Evolutionary conservation across 345 rosid species (phyloP), one percentile per base, ranked within the genome.

Genomic region (Pugionium cornutum): DNA sequence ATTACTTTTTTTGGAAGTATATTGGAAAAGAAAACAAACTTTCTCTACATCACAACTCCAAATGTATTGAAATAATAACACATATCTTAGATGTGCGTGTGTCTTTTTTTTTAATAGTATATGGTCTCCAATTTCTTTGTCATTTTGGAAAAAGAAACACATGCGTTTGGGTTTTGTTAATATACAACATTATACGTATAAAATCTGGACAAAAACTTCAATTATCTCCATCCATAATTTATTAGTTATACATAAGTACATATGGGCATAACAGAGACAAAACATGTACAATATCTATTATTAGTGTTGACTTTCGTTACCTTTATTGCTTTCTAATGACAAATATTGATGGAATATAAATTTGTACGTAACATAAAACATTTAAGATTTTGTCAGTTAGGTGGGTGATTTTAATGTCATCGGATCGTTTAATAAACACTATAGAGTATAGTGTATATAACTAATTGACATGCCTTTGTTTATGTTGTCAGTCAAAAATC

Each of bases 301-400:
- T 28, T 57, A 58, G 61, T 34, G 66, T 64, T 58, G 54, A 57
- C 70, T 58, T 64, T 57, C 34, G 40, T 64, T 55, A 55, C 44
- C 60, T 42, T 64, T 41, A 50, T 30, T 54, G 47, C 28, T 66
- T 66, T 55, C 9, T 45, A 57, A 43, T 51, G 50, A 72, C 61
- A 72, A 58, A 52, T 65, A 9, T 65, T 58, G 33, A 57, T 72
- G 30, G 48, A 58, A 64, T 72, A 60, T 64, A 64, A 28, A 57
- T 7, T 48, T 56, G 6, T 48, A 4, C 55, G 6, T 47, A 4
- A 54, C 6, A 26, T 53, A 34, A 31, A 50, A 50, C 48, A 58
- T 72, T 40, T 64, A 71, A 40, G 25, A 41, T 64, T 57, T 57
- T 64, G 66, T 64, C 65, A 64, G 59, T 51, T 64, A 51, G 66